Conservation (phyloP, 2,329 filamentous ascomycete species). For the Talaromyces sp. region DNA sequence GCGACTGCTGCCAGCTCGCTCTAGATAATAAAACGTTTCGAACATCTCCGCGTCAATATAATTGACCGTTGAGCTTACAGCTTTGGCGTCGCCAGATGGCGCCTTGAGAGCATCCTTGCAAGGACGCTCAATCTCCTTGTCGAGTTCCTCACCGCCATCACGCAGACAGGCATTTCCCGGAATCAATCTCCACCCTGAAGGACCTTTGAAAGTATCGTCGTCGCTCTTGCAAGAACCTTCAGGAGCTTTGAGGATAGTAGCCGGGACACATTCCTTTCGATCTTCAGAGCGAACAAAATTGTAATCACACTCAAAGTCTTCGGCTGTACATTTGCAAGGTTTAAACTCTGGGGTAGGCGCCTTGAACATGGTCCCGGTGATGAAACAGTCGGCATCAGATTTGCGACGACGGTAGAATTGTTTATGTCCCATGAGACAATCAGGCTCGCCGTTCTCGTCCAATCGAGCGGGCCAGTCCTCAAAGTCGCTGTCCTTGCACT, state of each 20-base stretch:
- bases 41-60: conserved; percentile 60
- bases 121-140: conserved; percentile 67
- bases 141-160: conserved; percentile 60
- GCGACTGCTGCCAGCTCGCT: conserved; percentile 63
- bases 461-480: conserved; percentile 84
- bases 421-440: conserved; percentile 93
- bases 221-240: conserved; percentile 69
- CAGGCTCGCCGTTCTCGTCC: conserved; percentile 73
- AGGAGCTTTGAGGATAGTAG: conserved; percentile 61
- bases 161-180: conserved; percentile 73
- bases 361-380: conserved; percentile 73
- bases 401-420: conserved; percentile 84
- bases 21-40: conserved; percentile 67
- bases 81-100: conserved; percentile 53
- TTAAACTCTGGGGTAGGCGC: conserved; percentile 67
- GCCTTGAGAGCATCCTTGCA: conserved; percentile 63
- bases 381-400: conserved; percentile 81
- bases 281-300: conserved; percentile 72
- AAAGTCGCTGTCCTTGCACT: conserved; percentile 68
- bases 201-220: conserved; percentile 73
- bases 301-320: conserved; percentile 95
- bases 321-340: conserved; percentile 73
- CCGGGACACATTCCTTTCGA: conserved; percentile 64
- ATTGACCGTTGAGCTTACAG: conserved; percentile 59
- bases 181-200: conserved; percentile 88